A percentile compares a stretch with the other conserved stretches of the same genome.
Conservation (phyloP, 495 filamentous ascomycete genomes). For the Lepraria neglecta region DNA sequence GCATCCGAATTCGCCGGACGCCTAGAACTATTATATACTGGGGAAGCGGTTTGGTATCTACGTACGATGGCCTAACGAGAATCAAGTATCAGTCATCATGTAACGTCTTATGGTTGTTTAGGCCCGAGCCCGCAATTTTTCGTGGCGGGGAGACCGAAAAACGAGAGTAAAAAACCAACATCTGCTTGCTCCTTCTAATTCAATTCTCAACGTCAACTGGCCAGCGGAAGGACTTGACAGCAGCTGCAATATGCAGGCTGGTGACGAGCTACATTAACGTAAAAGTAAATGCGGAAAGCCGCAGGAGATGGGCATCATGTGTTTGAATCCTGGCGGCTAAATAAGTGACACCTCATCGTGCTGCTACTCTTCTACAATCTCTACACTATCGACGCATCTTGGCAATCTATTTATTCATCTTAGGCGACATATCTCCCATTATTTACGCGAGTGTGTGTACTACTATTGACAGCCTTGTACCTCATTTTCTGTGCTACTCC, state of each 20-base stretch:
- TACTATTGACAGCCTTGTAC: too few species aligned
- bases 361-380: too few species aligned
- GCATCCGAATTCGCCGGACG: slow-evolving; percentile 5
- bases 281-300: slow-evolving; percentile 8
- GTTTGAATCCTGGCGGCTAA: slow-evolving; percentile 17
- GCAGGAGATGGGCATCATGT: slow-evolving; percentile 20
- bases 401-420: background rate
- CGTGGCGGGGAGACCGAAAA: background rate
- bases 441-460: too few species aligned
- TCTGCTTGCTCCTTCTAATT: background rate
- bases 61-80: background rate
- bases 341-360: slow-evolving; percentile 20
- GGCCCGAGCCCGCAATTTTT: slow-evolving; percentile 2
- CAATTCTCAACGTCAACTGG: background rate
- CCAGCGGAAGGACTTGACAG: background rate
- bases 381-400: background rate
- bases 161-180: background rate
- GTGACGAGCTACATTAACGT: slow-evolving; percentile 1
- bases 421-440: background rate
- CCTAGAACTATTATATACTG: background rate
- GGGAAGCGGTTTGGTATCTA: background rate
- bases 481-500: too few species aligned
- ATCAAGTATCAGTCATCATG: background rate
- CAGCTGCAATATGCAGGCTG: slow-evolving; percentile 9
- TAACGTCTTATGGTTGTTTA: too few species aligned